Evolutionary conservation across 2,329 filamentous ascomycete genomes (phyloP), one percentile per base, ranked within the genome.

Genomic region (Alternaria longipes): DNA sequence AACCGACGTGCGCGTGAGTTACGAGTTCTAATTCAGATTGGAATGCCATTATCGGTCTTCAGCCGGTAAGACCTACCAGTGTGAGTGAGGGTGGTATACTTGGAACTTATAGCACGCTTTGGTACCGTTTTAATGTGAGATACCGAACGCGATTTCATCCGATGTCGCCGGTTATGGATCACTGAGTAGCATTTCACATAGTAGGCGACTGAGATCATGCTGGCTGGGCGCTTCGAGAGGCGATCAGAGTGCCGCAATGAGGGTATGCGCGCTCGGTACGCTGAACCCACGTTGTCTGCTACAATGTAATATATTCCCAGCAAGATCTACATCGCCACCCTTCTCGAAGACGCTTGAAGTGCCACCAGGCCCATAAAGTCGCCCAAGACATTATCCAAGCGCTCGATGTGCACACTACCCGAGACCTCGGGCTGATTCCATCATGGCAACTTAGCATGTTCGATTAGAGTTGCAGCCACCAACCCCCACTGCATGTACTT

Each of bases 381-480:
- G 57, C 66, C 59, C 57, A 54, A 54, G 24, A 36, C 45, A 52
- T 61, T 40, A 54, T 47, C 62, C 62, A 64, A 60, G 64, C 65
- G 65, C 65, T 63, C 51, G 38, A 24, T 3, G 38, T 56, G 46
- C 32, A 55, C 53, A 44, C 46, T 36, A 51, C 22, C 60, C 50
- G 45, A 44, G 32, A 50, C 18, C 22, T 59, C 28, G 51, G 54
- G 45, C 47, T 18, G 53, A 54, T 56, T 64, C 54, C 55, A 55
- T 52, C 51, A 44, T 54, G 47, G 60, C 66, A 63, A 54, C 34
- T 50, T 45, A 45, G 41, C 59, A 69, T 20, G 63, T 72, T 66
- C 63, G 63, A 61, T 67, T 70, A 70, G 54, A 68, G 67, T 71
- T 71, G 69, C 71, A 70, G 69, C 66, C 67, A 71, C 68, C 52